Evolutionary conservation across 2,329 filamentous ascomycete species (phyloP), one percentile per base, ranked within the genome.

Genomic region (Neofusicoccum kwambonambiense): DNA sequence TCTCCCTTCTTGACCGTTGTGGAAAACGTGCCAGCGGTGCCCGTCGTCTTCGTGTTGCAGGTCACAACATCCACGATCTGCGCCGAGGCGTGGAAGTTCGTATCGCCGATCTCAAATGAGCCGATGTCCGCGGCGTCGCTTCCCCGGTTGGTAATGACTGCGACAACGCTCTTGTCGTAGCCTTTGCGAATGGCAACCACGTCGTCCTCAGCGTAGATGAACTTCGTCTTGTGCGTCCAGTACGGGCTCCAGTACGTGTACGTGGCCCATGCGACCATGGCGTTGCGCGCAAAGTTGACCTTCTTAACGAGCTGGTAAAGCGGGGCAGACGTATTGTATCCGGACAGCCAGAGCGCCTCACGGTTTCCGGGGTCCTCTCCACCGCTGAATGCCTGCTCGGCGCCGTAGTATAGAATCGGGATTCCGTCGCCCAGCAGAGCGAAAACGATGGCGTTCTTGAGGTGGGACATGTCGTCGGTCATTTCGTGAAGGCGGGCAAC

Each of bases 331-430:
- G 74, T 77, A 64, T 71, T 73, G 69, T 76, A 79, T 41, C 61
- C 67, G 58, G 72, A 76, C 47, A 74, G 73, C 77, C 77, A 79
- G 4, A 79, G 67, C 52, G 77, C 77, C 62, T 79, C 77, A n/a
- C 77, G 73, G 65, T 79, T 79, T 2, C 72, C 74, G 1, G 77
- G 77, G 52, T 79, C 77, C 47, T 71, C 70, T 9, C 75, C 75
- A 34, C 76, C 76, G 7, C 69, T 67, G 57, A 77, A 79, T 6
- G 68, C 72, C 64, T 79, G 77, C 56, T 79, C 77, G 2, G 75
- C 76, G 3, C 77, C 77, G 45, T 77, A 76, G 66, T 79, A 79
- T 7, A 79, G 50, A 49, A 79, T 78, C 0, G 77, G 77, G 9
- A 79, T 79, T 52, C 77, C 77, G 7, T 75, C 69, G 35, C 74